Conservation (phyloP, 352 stramenopile genomes). For the Detonula confervacea region DNA sequence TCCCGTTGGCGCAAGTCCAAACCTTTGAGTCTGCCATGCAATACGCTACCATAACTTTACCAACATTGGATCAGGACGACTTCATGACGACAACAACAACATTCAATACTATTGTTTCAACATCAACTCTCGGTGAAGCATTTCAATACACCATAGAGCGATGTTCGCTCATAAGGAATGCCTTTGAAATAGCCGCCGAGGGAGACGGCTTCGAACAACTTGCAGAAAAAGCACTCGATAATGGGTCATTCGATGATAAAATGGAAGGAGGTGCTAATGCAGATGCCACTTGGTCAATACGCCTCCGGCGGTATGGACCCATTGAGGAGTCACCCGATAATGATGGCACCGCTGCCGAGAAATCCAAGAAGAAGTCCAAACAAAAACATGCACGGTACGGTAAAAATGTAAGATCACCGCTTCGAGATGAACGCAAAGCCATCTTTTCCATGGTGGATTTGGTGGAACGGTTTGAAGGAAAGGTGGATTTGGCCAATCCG, state of each 20-base stretch:
- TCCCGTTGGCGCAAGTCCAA: slow-evolving; percentile 20
- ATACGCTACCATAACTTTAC: slow-evolving; percentile 50
- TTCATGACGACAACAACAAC: slow-evolving; percentile 3
- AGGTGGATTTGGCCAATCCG: slow-evolving; percentile 68
- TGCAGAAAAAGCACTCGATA: slow-evolving; percentile 45
- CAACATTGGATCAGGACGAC: neutral
- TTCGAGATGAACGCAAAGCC: slow-evolving; percentile 62
- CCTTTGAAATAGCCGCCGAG: slow-evolving; percentile 63
- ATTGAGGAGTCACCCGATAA: neutral
- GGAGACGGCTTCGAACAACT: slow-evolving; percentile 52
- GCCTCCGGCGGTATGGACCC: slow-evolving; percentile 63
- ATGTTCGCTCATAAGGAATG: slow-evolving; percentile 70
- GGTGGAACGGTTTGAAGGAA: slow-evolving; percentile 65
- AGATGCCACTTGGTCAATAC: slow-evolving; percentile 72
- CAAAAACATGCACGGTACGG: slow-evolving; percentile 59
- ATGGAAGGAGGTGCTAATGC: slow-evolving; percentile 53
- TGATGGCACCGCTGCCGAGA: too few species aligned
- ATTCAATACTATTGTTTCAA: neutral
- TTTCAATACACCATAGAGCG: slow-evolving; percentile 55
- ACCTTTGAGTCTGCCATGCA: slow-evolving; percentile 79
- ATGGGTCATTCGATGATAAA: slow-evolving; percentile 69
- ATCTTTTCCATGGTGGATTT: slow-evolving; percentile 64
- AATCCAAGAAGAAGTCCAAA: slow-evolving; percentile 14
- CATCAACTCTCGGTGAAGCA: slow-evolving; percentile 17
- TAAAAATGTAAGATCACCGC: slow-evolving; percentile 60